Evolutionary conservation across 495 filamentous ascomycete genomes (phyloP), one percentile per base, ranked within the genome.

Genomic region (Filosporella fistucella): DNA sequence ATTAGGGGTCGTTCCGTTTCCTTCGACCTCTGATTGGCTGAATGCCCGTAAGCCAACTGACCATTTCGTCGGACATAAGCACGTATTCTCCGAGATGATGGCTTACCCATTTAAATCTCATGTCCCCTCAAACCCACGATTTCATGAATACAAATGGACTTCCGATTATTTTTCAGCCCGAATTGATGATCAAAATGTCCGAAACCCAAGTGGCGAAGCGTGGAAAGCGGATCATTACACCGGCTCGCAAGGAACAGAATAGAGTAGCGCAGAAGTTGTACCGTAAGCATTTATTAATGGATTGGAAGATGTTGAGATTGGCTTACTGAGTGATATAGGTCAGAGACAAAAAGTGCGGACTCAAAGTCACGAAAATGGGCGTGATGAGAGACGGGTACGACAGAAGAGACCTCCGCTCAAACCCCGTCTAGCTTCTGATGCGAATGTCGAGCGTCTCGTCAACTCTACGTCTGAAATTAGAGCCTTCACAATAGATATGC

Each of bases 181-280:
- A n/a, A 35, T 14, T n/a, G n/a, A n/a, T n/a, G n/a, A n/a, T 5
- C 4, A 4, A 35, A 17, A 13, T 35, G 12, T 3, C n/a, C 12
- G 32, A n/a, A 4, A 35, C 8, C 20, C 29, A 14, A 36, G n/a
- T n/a, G n/a, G n/a, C n/a, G n/a, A 38, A 44, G 29, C 42, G 48
- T 36, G 57, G 53, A 33, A 68, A 63, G 50, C 61, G 69, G 13
- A 48, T 64, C n/a, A 52, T 71, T 28, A 73, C 69, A 3, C 52
- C 54, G 11, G 68, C 69, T 24, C 60, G 68, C 7, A 64, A 61
- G 54, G 62, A 66, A 29, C 68, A 71, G 46, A 73, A 73, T 28
- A 51, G 60, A 20, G 43, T 62, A 14, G 64, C 67, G n/a, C 69
- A 73, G 47, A 58, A 58, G 45, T 56, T 59, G 6, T 73, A 65